A percentile compares a stretch with the other conserved stretches of the same genome.
These are phyloP conservation scores for Ilyonectria mors-panacis DNA, from an alignment of 2,329 filamentous ascomycete genomes.

Conservation along the genomic window DNA sequence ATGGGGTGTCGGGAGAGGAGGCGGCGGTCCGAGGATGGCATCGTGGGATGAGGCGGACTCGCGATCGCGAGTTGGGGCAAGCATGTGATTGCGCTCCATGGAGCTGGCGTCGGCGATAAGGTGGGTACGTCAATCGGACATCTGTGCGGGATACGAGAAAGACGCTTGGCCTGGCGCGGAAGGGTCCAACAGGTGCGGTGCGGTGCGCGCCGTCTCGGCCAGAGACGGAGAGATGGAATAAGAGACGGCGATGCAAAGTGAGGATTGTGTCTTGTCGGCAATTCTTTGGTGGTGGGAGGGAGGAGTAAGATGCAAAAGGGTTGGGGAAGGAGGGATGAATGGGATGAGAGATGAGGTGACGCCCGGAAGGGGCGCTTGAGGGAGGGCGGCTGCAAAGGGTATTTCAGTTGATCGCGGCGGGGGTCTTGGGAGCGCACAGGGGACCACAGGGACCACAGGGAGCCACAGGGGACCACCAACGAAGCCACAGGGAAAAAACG, in stretches of 20 bases:
- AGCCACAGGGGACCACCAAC: constrained; percentile 6
- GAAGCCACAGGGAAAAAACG: constrained; percentile 23
- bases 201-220: neutral
- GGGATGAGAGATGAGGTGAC: constrained; percentile 31
- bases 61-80: constrained; percentile 47
- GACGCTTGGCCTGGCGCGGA: neutral
- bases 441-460: constrained; percentile 12
- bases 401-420: constrained; percentile 43
- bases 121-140: constrained; percentile 48
- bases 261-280: constrained; percentile 12
- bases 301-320: constrained; percentile 32
- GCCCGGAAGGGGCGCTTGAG: constrained; percentile 22
- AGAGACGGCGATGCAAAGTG: neutral
- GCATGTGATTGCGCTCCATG: constrained; percentile 65
- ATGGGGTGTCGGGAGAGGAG: constrained; percentile 43
- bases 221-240: neutral
- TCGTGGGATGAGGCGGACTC: constrained; percentile 44
- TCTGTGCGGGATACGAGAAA: constrained; percentile 36
- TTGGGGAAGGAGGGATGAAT: constrained; percentile 38
- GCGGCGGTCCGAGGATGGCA: constrained; percentile 47
- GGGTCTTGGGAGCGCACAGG: constrained; percentile 6
- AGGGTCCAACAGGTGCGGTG: neutral
- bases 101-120: constrained; percentile 46
- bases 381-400: constrained; percentile 25
- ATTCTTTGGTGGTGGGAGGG: constrained; percentile 23